Base-by-base conservation (phyloP, 2,329 filamentous ascomycete species). In the Aspergillus fumigatus region DNA sequence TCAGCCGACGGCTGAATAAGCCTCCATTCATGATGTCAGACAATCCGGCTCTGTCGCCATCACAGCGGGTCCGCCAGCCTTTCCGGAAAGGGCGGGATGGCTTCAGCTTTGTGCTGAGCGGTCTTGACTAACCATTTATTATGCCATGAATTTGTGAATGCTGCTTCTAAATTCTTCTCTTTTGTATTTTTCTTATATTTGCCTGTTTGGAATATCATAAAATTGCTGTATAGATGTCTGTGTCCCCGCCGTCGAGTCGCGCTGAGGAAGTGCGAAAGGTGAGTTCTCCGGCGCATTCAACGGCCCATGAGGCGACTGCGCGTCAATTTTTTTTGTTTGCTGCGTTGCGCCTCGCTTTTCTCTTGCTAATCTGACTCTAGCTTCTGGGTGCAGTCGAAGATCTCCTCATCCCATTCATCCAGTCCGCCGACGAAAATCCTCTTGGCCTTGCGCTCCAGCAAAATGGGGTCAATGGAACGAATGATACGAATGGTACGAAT, bases 401-500 rank as follows among this genome's bases (percentile, higher is more conserved):
- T 32, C 75, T 76, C 48, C 65, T 80, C 10, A 72, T 79, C 35
- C 73, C 74, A 2, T 80, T 79, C 61, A 75, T 80, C 53, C 68
- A 68, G 50, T 67, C 72, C 23, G 77, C 77, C 55, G 77, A 79
- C 58, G 60, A 70, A 26, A 67, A 70, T 48, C 51, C 57, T 48
- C 48, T 59, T 58, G 50, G 48, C 25, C 49, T 56, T 47, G 41
- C 51, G 27, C 51, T 56, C 56, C 49, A 59, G 54, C 54, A 60
- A 45, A 65, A 65, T 52, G 65, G 63, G 26, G 55, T 58, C 48
- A 68, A 70, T 48, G 53, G 58, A 43, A 21, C 45, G 8, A 61
- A 66, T 21, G 56, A 58, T 41, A n/a, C 45, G 7, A 61, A 66
- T 21, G 56, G 50, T n/a, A 87, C 89, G 43, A 88, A 92, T 72